These are phyloP conservation scores for Russula griseocarnosa DNA, from an alignment of 768 basidiomycete species.

Conservation along the genomic window DNA sequence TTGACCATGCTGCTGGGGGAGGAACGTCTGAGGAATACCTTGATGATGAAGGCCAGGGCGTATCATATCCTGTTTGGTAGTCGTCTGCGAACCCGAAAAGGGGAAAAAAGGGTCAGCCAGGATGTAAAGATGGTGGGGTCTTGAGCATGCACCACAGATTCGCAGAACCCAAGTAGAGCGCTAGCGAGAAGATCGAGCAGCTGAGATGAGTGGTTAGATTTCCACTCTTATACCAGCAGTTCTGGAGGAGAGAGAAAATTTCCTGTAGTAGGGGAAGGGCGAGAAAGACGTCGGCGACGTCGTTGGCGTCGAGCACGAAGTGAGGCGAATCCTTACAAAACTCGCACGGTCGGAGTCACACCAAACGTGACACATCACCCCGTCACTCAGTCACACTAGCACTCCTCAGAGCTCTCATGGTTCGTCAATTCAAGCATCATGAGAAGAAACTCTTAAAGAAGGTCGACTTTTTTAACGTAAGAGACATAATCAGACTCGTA, in stretches of 20 bases:
- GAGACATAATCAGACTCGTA: background rate
- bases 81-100: conserved; percentile 41
- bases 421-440: conserved; percentile 93
- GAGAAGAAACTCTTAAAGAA: conserved; percentile 93
- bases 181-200: conserved; percentile 25
- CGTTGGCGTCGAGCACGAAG: conserved; percentile 30
- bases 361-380: conserved; percentile 18
- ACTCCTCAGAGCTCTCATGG: conserved; percentile 45
- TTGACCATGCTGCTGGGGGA: conserved; percentile 40
- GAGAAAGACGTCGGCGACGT: conserved; percentile 25
- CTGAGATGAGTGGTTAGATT: conserved; percentile 30
- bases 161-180: conserved; percentile 23
- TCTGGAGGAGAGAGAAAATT: conserved; percentile 20
- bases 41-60: conserved; percentile 42
- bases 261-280: conserved; percentile 16
- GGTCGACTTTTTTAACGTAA: conserved; percentile 92
- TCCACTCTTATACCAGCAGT: conserved; percentile 21
- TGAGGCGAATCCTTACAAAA: conserved; percentile 29
- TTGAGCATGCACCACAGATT: conserved; percentile 29
- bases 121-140: conserved; percentile 27
- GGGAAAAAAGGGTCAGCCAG: conserved; percentile 18
- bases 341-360: conserved; percentile 30
- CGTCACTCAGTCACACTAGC: conserved; percentile 16
- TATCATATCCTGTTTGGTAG: conserved; percentile 49
- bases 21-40: conserved; percentile 37